phyloP scores from a whole-genome alignment of 495 filamentous ascomycete genomes.

The Clohesyomyces aquaticus region DNA sequence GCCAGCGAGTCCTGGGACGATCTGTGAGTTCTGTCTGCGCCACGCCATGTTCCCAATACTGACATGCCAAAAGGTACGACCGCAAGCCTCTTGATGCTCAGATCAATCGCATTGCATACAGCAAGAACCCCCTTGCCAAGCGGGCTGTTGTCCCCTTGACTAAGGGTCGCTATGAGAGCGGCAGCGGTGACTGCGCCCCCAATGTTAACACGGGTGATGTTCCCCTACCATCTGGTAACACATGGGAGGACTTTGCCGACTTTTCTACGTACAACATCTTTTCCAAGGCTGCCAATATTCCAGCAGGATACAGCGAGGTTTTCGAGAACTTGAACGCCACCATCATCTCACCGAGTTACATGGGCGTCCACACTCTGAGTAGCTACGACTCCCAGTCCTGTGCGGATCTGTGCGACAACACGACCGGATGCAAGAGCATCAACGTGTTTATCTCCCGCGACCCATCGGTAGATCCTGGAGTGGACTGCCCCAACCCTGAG shows the following conservation, averaged over 20 bases:
- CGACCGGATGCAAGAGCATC: constrained; percentile 1
- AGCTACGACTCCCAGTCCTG: constrained; percentile 9
- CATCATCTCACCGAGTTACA: background rate
- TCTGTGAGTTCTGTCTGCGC: background rate
- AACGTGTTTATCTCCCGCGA: constrained; percentile 20
- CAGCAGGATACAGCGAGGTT: background rate
- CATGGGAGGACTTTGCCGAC: constrained; percentile 1
- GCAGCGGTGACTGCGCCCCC: constrained; percentile 5
- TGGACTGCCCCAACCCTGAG: constrained; percentile 16
- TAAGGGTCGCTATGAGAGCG: background rate
- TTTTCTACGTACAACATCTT: background rate
- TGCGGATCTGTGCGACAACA: background rate
- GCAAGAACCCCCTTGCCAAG: background rate
- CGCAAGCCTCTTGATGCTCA: background rate
- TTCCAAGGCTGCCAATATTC: background rate
- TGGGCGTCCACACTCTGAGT: background rate
- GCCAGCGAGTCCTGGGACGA: background rate
- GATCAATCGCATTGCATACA: background rate
- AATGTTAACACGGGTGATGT: background rate
- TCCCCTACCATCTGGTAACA: background rate
- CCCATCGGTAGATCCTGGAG: constrained; percentile 9
- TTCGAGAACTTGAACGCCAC: constrained; percentile 16
- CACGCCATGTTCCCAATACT: background rate
- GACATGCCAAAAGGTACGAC: background rate
- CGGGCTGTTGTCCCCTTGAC: background rate